phyloP scores from a whole-genome alignment of 2,329 filamentous ascomycete genomes.

The Fusarium tupiense region DNA sequence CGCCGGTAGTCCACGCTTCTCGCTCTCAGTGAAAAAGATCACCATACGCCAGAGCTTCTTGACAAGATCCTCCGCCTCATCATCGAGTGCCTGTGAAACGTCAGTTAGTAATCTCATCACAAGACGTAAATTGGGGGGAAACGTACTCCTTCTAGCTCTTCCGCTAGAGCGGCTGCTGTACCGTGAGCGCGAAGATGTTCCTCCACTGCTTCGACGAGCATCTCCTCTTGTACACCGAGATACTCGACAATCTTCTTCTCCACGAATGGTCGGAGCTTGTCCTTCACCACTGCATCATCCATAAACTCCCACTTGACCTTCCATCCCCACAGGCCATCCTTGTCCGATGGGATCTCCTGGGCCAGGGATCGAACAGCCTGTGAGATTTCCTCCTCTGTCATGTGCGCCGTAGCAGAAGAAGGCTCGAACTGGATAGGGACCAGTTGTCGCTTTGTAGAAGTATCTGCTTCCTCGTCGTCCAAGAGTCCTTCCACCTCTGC shows the following conservation, averaged over 20 bases:
- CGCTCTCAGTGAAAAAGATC: conserved; percentile 95
- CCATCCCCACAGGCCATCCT: conserved; percentile 91
- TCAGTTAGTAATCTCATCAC: conserved; percentile 19
- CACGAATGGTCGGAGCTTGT: conserved; percentile 92
- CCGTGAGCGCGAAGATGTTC: conserved; percentile 82
- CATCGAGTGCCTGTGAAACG: conserved; percentile 77
- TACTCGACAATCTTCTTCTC: conserved; percentile 99
- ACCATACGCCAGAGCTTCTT: conserved; percentile 99
- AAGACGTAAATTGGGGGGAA: not conserved
- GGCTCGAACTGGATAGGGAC: conserved; percentile 86
- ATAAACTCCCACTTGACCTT: conserved; percentile 91
- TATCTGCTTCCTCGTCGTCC: conserved; percentile 91
- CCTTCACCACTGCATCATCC: conserved; percentile 80
- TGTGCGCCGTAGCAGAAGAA: conserved; percentile 66
- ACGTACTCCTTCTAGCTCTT: conserved; percentile 84
- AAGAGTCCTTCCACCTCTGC: conserved; percentile 94
- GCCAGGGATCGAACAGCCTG: conserved; percentile 85
- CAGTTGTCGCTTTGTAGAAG: conserved; percentile 76
- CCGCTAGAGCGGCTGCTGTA: conserved; percentile 81
- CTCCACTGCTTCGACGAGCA: conserved; percentile 92
- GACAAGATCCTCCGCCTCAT: conserved; percentile 92
- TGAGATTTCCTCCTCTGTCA: conserved; percentile 87
- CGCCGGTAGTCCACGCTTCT: conserved; percentile 85
- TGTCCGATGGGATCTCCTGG: conserved; percentile 88
- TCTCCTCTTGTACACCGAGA: conserved; percentile 93